Evolutionary conservation across 2,329 filamentous ascomycete species (phyloP).

Genomic region (Basipetospora sp.): DNA sequence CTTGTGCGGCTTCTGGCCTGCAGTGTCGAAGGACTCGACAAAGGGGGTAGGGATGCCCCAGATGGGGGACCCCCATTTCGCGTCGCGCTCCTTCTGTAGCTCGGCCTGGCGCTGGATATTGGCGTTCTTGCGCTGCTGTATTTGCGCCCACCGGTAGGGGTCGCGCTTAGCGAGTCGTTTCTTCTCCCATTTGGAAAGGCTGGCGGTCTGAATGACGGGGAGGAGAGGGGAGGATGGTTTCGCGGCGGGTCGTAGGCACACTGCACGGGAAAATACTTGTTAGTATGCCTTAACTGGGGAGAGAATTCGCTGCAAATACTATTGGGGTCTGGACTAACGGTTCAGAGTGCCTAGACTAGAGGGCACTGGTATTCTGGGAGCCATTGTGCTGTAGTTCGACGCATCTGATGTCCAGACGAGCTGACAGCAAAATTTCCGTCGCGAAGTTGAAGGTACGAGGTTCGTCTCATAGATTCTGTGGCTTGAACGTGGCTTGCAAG

Average conservation of each 20-base stretch:
- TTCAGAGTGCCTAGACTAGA: slow-evolving; percentile 45
- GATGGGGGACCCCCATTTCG: slow-evolving; percentile 60
- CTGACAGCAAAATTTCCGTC: slow-evolving; percentile 8
- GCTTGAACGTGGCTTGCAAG: too few species aligned
- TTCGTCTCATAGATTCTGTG: too few species aligned
- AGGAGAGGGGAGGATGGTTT: slow-evolving; percentile 34
- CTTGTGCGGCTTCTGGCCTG: slow-evolving; percentile 30
- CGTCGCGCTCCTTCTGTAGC: slow-evolving; percentile 49
- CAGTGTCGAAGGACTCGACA: slow-evolving; percentile 63
- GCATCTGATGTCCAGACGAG: neutral
- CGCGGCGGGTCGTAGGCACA: slow-evolving; percentile 43
- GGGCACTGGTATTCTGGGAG: slow-evolving; percentile 48
- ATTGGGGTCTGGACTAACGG: too few species aligned
- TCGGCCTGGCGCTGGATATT: slow-evolving; percentile 63
- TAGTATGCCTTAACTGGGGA: too few species aligned
- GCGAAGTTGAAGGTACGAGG: neutral
- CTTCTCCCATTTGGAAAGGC: slow-evolving; percentile 46
- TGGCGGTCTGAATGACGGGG: slow-evolving; percentile 49
- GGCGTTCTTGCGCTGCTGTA: slow-evolving; percentile 67
- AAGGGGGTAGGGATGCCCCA: slow-evolving; percentile 69
- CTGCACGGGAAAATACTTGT: slow-evolving; percentile 20
- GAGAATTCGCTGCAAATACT: too few species aligned
- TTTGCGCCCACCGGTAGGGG: slow-evolving; percentile 68
- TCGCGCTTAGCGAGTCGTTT: slow-evolving; percentile 57
- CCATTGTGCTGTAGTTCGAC: slow-evolving; percentile 33